A percentile compares a stretch with the other conserved stretches of the same genome.
These are phyloP conservation scores for Mortierella antarctica DNA, from an alignment of 192 early-diverging fungal species.

Conservation along the genomic window DNA sequence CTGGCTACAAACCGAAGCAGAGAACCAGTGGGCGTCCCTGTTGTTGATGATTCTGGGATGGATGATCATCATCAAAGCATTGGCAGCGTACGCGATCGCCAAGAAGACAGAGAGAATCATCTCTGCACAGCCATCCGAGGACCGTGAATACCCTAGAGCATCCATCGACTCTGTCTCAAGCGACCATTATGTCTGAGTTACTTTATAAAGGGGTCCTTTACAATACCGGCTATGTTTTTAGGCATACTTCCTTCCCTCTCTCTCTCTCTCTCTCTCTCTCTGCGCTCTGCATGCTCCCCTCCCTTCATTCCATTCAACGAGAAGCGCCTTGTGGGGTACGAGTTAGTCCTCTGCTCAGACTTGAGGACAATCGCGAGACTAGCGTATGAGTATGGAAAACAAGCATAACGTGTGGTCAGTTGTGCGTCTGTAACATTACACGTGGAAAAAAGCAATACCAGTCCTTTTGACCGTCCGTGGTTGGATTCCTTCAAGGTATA, in stretches of 20 bases:
- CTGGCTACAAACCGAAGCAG: slow-evolving; percentile 42
- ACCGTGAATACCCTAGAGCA: neutral
- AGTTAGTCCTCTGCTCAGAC: neutral
- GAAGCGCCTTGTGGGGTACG: neutral
- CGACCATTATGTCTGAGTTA: too few relatives aligned
- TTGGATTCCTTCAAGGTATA: neutral
- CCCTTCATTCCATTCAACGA: neutral
- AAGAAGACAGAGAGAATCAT: slow-evolving; percentile 78
- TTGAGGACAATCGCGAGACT: slow-evolving; percentile 58
- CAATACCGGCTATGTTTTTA: too few relatives aligned
- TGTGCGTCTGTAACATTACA: neutral
- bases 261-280: too few relatives aligned
- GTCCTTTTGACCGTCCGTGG: too few relatives aligned
- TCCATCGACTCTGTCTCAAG: too few relatives aligned
- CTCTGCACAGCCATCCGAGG: neutral
- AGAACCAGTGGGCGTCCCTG: slow-evolving; percentile 76
- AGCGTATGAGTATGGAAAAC: neutral
- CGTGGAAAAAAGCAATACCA: neutral
- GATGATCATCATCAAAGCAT: slow-evolving; percentile 73
- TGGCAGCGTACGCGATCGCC: slow-evolving; percentile 79
- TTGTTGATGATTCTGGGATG: slow-evolving; percentile 80
- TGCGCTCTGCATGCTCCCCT: too few relatives aligned
- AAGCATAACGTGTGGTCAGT: neutral
- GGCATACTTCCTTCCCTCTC: too few relatives aligned
- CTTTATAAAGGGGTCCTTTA: too few relatives aligned